Evolutionary conservation across 2,329 filamentous ascomycete species (phyloP).

Genomic region (Sporothrix brunneoviolacea): DNA sequence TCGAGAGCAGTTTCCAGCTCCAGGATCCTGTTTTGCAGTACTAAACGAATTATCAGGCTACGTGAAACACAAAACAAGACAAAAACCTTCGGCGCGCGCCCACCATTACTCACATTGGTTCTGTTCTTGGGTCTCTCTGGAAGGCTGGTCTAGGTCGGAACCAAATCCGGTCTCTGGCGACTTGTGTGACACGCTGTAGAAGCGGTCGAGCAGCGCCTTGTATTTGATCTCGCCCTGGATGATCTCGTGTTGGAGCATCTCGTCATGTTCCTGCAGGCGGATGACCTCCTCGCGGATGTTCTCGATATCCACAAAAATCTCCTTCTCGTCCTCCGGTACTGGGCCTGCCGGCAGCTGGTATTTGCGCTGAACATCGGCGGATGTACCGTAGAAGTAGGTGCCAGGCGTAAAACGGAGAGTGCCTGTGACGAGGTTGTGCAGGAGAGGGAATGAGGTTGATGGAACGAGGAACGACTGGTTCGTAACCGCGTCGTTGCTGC

Average conservation of each 20-base stretch:
- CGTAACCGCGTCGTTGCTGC: slow-evolving; percentile 10
- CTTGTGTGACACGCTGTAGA: slow-evolving; percentile 14
- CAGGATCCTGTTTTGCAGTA: slow-evolving; percentile 10
- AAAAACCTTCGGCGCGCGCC: too few species aligned
- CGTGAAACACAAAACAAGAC: background rate
- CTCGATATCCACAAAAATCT: slow-evolving; percentile 28
- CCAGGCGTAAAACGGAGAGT: slow-evolving; percentile 18
- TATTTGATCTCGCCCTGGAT: slow-evolving; percentile 19
- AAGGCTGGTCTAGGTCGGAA: slow-evolving; percentile 6
- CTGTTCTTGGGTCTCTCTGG: slow-evolving; percentile 12
- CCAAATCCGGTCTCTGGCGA: slow-evolving; percentile 10
- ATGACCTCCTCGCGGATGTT: slow-evolving; percentile 27
- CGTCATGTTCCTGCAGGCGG: slow-evolving; percentile 20
- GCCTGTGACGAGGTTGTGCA: slow-evolving; percentile 19
- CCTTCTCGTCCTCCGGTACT: slow-evolving; percentile 18
- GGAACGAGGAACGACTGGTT: slow-evolving; percentile 20
- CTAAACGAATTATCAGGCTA: background rate
- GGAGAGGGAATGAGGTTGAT: slow-evolving; percentile 18
- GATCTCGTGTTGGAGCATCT: slow-evolving; percentile 22
- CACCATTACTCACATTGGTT: slow-evolving; percentile 16
- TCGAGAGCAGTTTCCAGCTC: slow-evolving; percentile 17
- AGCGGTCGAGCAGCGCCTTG: slow-evolving; percentile 16
- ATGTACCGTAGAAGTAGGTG: slow-evolving; percentile 13
- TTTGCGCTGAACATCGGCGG: slow-evolving; percentile 3
- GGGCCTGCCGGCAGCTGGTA: slow-evolving; percentile 14